These are phyloP conservation scores for Cordyceps militaris DNA, from an alignment of 2,329 filamentous ascomycete genomes.

Conservation along the genomic window DNA sequence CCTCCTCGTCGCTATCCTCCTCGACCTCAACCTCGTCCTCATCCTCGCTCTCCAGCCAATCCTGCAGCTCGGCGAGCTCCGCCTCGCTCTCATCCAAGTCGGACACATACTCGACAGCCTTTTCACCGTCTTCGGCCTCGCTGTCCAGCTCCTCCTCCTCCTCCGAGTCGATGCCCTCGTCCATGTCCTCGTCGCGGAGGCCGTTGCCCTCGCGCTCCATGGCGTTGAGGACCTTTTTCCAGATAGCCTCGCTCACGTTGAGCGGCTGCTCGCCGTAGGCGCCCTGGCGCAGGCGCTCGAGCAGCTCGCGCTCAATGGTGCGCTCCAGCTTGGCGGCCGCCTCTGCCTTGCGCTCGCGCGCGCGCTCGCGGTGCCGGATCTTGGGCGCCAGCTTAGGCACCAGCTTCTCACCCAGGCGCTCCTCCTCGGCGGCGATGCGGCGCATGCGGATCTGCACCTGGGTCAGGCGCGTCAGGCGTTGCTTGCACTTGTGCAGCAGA, in stretches of 20 bases:
- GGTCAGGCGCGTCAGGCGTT: constrained; percentile 82
- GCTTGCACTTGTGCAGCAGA: constrained; percentile 90
- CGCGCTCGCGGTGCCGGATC: constrained; percentile 67
- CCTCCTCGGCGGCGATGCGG: constrained; percentile 80
- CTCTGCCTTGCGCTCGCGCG: constrained; percentile 69
- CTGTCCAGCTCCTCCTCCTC: constrained; percentile 59
- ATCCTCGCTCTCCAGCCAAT: constrained; percentile 76
- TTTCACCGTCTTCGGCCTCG: constrained; percentile 63
- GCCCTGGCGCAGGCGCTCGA: constrained; percentile 83
- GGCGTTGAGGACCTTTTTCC: constrained; percentile 92
- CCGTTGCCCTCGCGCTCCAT: constrained; percentile 84
- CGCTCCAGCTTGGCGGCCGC: constrained; percentile 88
- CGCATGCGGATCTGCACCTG: constrained; percentile 81
- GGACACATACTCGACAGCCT: constrained; percentile 85
- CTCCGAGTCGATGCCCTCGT: constrained; percentile 76
- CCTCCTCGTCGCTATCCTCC: constrained; percentile 51
- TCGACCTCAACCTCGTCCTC: constrained; percentile 51
- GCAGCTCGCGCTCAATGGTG: constrained; percentile 89
- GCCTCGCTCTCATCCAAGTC: constrained; percentile 82
- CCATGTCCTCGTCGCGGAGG: constrained; percentile 75
- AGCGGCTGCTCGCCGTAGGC: constrained; percentile 92
- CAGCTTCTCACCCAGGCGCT: constrained; percentile 77
- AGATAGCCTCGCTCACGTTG: constrained; percentile 90
- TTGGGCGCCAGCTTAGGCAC: constrained; percentile 90
- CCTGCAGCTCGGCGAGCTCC: constrained; percentile 74